Base-by-base conservation (phyloP, 805 yeast genomes). In the Candida insectorum region DNA sequence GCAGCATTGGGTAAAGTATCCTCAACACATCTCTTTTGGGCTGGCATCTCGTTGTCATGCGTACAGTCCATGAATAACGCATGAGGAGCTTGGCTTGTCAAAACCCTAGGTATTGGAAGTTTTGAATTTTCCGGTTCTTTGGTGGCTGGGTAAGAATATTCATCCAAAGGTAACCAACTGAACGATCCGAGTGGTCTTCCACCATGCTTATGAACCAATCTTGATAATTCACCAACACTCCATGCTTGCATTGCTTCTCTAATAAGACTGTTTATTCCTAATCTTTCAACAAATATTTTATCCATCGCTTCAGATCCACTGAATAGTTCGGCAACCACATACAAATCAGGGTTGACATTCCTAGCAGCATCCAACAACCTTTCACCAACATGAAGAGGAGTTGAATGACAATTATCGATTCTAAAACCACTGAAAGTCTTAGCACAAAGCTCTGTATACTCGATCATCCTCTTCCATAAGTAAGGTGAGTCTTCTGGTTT, bases 181-280 rank as follows among this genome's bases (percentile, higher is more conserved):
- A 84, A 81, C 0, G 96, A 87, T 4, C 98, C 98, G 55, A 91
- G 85, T 22, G 97, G 96, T 45, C 87, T 71, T 3, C 98, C 98
- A 22, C 97, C 97, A 56, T 91, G 95, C 49, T 80, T 77, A 55
- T 91, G 96, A 16, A 91, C 83, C 31, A 89, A 69, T 37, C 91
- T 69, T 3, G 96, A 86, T 20, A 91, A 70, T 52, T 91, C 97
- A 24, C 75, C 80, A 9, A 85, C 93, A 9, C 83, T 79, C 80
- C 93, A 81, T 1, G 97, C 93, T 62, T 88, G 97, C 95, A 93
- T 91, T 1, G 97, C 97, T 54, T 91, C 98, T 52, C 98, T 76
- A 35, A 91, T 84, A 45, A 93, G 69, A 4, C 96, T 81, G 24
- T 87, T 83, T 36, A 93, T 81, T 12, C 96, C 97, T 27, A 93